Evolutionary conservation across 192 early-diverging fungal genomes (phyloP).

Genomic region (Dissophora globulifera): DNA sequence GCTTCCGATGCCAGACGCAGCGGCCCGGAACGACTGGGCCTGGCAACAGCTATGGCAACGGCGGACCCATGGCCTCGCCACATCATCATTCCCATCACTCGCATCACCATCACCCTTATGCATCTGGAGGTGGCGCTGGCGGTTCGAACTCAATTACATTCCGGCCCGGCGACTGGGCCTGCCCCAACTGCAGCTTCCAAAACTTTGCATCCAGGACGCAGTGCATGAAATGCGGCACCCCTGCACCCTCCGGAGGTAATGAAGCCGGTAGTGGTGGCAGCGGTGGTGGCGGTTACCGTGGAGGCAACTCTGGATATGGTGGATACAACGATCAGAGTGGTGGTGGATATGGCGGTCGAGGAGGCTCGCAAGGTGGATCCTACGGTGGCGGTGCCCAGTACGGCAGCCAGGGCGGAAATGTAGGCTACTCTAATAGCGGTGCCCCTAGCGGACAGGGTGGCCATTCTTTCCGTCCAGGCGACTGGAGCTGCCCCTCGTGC

Average conservation of each 20-base stretch:
- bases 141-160: conserved; percentile 52
- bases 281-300: conserved; percentile 24
- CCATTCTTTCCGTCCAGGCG: conserved; percentile 68
- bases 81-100: conserved; percentile 41
- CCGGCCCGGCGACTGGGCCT: conserved; percentile 81
- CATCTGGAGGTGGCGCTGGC: conserved; percentile 34
- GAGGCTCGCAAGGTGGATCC: conserved; percentile 14
- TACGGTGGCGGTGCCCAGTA: conserved; percentile 13
- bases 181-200: conserved; percentile 78
- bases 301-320: too few species aligned
- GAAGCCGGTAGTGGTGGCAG: conserved; percentile 1
- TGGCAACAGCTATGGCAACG: conserved; percentile 23
- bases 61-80: conserved; percentile 30
- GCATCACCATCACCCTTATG: conserved; percentile 44
- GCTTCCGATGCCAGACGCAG: conserved; percentile 59
- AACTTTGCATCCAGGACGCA: conserved; percentile 79
- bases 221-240: conserved; percentile 71
- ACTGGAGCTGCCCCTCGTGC: conserved; percentile 75
- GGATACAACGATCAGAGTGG: too few species aligned
- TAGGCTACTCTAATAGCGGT: conserved; percentile 24
- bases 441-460: conserved; percentile 41
- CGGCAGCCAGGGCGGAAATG: conserved; percentile 23
- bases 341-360: conserved; percentile 26
- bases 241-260: conserved; percentile 38
- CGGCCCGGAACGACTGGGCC: conserved; percentile 50